Percentiles rank a stretch among this genome's conserved stretches.
Conservation (phyloP, 257 asterid genomes). For the Salvia hispanica region DNA sequence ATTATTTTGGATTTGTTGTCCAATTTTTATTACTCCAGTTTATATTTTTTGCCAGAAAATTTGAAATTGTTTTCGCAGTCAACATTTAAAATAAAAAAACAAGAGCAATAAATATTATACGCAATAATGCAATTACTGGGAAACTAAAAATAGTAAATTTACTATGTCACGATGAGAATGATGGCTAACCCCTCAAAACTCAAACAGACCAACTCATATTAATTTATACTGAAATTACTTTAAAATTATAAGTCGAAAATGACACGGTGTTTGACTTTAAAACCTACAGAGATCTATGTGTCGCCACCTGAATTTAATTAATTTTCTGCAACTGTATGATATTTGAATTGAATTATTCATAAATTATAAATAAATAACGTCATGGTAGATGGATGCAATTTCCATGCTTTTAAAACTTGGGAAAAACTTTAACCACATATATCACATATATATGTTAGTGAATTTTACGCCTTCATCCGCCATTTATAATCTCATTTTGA, state of each 20-base stretch:
- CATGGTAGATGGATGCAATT: conserved; percentile 7
- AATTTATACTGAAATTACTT: neutral
- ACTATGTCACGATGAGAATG: no score
- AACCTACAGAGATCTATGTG: neutral
- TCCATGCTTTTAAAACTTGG: conserved; percentile 13
- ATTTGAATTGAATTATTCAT: conserved; percentile 9
- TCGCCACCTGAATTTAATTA: conserved; percentile 27
- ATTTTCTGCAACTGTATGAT: conserved; percentile 23
- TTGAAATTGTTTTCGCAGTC: no score
- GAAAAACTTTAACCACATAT: conserved; percentile 21
- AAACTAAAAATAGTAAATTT: no score
- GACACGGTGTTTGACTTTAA: conserved; percentile 46
- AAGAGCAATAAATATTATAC: no score
- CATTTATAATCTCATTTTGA: no score
- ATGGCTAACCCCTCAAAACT: no score
- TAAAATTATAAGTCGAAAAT: conserved; percentile 33
- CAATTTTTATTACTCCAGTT: neutral
- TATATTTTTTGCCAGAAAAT: no score
- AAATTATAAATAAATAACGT: neutral
- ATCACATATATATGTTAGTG: no score
- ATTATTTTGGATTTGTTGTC: neutral
- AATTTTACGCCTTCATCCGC: no score
- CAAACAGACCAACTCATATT: neutral
- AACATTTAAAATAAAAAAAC: no score
- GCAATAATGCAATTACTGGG: no score